phyloP scores from a whole-genome alignment of 2,329 filamentous ascomycete species.

The Arthrobotrys conoides region DNA sequence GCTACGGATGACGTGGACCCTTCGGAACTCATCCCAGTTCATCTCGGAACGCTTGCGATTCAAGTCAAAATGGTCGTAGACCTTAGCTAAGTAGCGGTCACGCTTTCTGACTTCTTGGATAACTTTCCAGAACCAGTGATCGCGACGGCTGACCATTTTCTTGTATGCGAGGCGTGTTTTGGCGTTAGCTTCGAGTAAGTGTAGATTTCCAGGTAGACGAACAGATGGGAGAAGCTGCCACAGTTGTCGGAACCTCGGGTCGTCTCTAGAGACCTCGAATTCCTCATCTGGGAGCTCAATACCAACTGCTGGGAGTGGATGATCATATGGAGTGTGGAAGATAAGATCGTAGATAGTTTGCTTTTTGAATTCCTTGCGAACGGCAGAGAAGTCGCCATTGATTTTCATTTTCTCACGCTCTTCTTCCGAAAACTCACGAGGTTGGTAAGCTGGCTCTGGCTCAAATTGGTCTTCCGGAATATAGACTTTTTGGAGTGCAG shows the following conservation, averaged over 20 bases:
- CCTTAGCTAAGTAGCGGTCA: slow-evolving; percentile 49
- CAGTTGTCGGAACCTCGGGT: slow-evolving; percentile 53
- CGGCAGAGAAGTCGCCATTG: background rate
- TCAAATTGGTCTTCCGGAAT: slow-evolving; percentile 32
- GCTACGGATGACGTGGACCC: slow-evolving; percentile 37
- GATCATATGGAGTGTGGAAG: slow-evolving; percentile 41
- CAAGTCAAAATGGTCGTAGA: slow-evolving; percentile 42
- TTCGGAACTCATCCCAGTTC: slow-evolving; percentile 41
- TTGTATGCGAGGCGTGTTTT: slow-evolving; percentile 36
- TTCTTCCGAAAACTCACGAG: slow-evolving; percentile 30
- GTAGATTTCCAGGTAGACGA: slow-evolving; percentile 12
- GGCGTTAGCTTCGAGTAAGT: background rate
- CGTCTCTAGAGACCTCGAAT: slow-evolving; percentile 58
- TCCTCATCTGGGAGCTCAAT: slow-evolving; percentile 40
- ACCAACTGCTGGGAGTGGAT: slow-evolving; percentile 21
- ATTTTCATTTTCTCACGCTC: slow-evolving; percentile 37
- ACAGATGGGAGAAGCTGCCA: slow-evolving; percentile 38
- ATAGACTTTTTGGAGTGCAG: slow-evolving; percentile 33
- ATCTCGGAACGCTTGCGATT: slow-evolving; percentile 51
- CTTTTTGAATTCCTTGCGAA: slow-evolving; percentile 40
- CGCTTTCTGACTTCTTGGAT: slow-evolving; percentile 43
- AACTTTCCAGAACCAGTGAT: slow-evolving; percentile 53
- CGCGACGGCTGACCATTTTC: slow-evolving; percentile 35
- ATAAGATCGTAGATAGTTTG: slow-evolving; percentile 58
- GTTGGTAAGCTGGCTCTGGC: slow-evolving; percentile 25